Evolutionary conservation across 1,284 basidiomycete species (phyloP).

Genomic region (Pterulicium gracile): DNA sequence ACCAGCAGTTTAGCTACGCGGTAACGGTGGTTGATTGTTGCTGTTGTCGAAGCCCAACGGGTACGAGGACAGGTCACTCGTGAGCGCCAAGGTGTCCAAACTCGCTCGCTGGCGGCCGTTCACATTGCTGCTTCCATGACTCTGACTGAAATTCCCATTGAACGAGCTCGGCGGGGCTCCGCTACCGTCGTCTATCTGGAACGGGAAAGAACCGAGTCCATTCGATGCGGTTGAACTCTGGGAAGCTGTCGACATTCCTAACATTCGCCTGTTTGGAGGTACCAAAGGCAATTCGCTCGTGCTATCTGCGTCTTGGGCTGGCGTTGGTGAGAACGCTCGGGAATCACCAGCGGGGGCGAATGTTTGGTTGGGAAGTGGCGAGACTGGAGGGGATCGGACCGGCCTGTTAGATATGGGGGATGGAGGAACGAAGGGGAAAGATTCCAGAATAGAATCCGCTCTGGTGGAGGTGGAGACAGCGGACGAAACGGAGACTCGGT

Average conservation of each 20-base stretch:
- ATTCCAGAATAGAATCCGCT: constrained; percentile 73
- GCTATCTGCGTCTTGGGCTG: no score
- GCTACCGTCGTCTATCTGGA: constrained; percentile 52
- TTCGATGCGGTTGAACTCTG: constrained; percentile 64
- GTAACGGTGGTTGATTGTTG: constrained; percentile 24
- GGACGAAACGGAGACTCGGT: constrained; percentile 50
- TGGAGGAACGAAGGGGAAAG: constrained; percentile 77
- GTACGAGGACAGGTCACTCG: constrained; percentile 69
- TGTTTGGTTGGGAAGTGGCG: constrained; percentile 48
- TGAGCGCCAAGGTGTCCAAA: constrained; percentile 70
- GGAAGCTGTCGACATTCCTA: constrained; percentile 61
- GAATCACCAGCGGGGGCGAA: constrained; percentile 27
- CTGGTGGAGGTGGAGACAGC: constrained; percentile 52
- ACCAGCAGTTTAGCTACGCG: constrained; percentile 19
- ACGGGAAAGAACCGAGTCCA: constrained; percentile 68
- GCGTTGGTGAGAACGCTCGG: no score
- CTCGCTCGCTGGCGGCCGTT: constrained; percentile 53
- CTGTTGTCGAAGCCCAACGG: constrained; percentile 61
- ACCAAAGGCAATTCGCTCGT: no score
- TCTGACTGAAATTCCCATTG: constrained; percentile 16
- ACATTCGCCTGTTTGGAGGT: constrained; percentile 41
- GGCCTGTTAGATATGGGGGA: constrained; percentile 73
- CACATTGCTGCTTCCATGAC: not conserved
- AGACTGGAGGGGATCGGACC: constrained; percentile 60
- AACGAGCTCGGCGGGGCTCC: constrained; percentile 23